Percentiles rank a stretch among this genome's conserved stretches.
phyloP scores from a whole-genome alignment of 1,139 yeast genomes.

The Hemisphaericaspora xylanilytica region DNA sequence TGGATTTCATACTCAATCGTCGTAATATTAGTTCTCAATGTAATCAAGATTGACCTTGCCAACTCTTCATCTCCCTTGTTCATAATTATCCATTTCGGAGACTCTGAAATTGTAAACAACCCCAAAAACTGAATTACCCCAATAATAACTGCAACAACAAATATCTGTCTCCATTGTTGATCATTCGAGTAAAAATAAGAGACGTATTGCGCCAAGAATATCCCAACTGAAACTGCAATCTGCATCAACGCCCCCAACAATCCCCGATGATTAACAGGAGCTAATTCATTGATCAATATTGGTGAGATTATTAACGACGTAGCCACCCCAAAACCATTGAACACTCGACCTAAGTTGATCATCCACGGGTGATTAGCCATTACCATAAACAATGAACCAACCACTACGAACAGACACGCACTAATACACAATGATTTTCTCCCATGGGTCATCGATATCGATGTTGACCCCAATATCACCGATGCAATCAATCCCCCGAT shows the following conservation, averaged over 20 bases:
- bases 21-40: constrained; percentile 28
- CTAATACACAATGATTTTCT: constrained; percentile 25
- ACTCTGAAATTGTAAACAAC: constrained; percentile 34
- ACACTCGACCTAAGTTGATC: constrained; percentile 29
- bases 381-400: constrained; percentile 30
- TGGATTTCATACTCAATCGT: constrained; percentile 35
- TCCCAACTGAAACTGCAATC: constrained; percentile 37
- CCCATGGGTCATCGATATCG: constrained; percentile 25
- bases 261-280: constrained; percentile 40
- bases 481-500: constrained; percentile 38
- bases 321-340: constrained; percentile 41
- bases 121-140: constrained; percentile 30
- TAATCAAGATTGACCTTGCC: constrained; percentile 29
- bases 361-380: constrained; percentile 19
- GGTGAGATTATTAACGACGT: constrained; percentile 38
- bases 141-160: constrained; percentile 24
- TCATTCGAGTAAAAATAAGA: constrained; percentile 34
- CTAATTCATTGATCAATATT: constrained; percentile 35
- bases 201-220: constrained; percentile 31
- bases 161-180: constrained; percentile 36
- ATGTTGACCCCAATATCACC: constrained; percentile 29
- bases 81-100: constrained; percentile 42
- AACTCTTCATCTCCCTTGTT: constrained; percentile 25
- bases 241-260: constrained; percentile 38
- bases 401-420: constrained; percentile 24